Base-by-base conservation (phyloP, 1,139 yeast species). In the Saccharomyces hybrid region DNA sequence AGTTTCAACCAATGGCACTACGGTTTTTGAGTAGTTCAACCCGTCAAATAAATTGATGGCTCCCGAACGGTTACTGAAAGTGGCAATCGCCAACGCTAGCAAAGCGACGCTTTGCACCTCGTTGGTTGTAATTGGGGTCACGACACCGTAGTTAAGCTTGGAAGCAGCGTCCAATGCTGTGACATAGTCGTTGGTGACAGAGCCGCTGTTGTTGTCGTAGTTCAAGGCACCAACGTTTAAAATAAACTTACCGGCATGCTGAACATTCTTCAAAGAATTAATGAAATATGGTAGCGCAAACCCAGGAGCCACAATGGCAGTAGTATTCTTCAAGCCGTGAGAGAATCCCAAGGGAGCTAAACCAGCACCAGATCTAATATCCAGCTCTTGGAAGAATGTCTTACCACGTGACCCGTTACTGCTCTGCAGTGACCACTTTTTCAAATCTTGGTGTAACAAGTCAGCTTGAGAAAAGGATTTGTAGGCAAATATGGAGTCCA, bases 341-440 rank as follows among this genome's bases (percentile, higher is more conserved):
- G 83, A 73, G 72, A 84, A 90, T 27, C 97, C 98, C 56, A 88
- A 75, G 52, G 93, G 77, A 46, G 88, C 81, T 61, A 83, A 79
- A 49, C 93, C 88, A 31, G 97, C 95, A 62, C 97, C 98, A 34
- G 86, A 76, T 69, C 97, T 81, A 50, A 88, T 81, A 68, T 90
- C 90, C 57, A 89, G 47, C 53, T 69, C 71, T 47, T 63, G 62
- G 38, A 78, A 64, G 77, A 76, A 69, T 78, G 78, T 64, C 81
- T 32, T 20, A 9, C 11, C 25, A 34, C 42, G 42, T 34, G 42
- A 34, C 42, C 72, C 55, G 75, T 76, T 49, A 88, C 91, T 53
- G 81, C 81, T 48, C 70, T 73, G 79, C 48, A 75, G 73, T 50
- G 79, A 70, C 96, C 96, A 88, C 52, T 78, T 70, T 60, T 77